Evolutionary conservation across 345 rosid species (phyloP).

Genomic region (Hypericum androsaemum): DNA sequence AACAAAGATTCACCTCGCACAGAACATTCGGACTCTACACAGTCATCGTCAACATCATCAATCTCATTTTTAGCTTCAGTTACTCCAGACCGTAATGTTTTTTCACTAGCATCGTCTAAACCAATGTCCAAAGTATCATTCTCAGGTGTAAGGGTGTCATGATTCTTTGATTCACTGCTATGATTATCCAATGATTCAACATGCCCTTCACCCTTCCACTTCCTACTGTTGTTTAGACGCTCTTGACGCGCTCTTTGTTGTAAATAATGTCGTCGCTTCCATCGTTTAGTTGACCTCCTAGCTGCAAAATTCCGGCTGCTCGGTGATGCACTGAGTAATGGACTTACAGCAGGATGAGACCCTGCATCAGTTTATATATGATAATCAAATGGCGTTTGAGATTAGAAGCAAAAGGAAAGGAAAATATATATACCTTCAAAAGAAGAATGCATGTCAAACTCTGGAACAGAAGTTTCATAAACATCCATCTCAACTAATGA

Average conservation of each 20-base stretch:
- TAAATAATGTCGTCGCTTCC: conserved; percentile 75
- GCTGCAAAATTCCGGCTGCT: conserved; percentile 48
- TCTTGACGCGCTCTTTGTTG: conserved; percentile 91
- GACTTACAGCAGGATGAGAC: conserved; percentile 36
- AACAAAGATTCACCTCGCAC: conserved; percentile 31
- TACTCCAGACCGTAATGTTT: conserved; percentile 23
- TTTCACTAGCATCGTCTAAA: conserved; percentile 33
- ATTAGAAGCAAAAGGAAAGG: background rate
- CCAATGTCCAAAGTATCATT: conserved; percentile 26
- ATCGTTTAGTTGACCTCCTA: conserved; percentile 64
- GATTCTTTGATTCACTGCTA: conserved; percentile 20
- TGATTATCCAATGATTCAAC: conserved; percentile 27
- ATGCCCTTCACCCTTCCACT: conserved; percentile 80
- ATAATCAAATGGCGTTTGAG: background rate
- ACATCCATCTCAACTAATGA: conserved; percentile 89
- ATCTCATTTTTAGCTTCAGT: conserved; percentile 27
- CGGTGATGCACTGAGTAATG: conserved; percentile 34
- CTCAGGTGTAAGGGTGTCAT: conserved; percentile 20
- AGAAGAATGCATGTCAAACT: conserved; percentile 23
- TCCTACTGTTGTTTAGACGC: conserved; percentile 77
- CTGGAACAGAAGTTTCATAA: conserved; percentile 36
- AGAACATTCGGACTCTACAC: conserved; percentile 22
- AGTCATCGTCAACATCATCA: conserved; percentile 32
- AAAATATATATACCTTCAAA: conserved; percentile 36
- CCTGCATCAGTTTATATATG: conserved; percentile 25